Evolutionary conservation across 345 rosid genomes (phyloP), one percentile per base, ranked within the genome.

Genomic region (Hibiscus trionum): DNA sequence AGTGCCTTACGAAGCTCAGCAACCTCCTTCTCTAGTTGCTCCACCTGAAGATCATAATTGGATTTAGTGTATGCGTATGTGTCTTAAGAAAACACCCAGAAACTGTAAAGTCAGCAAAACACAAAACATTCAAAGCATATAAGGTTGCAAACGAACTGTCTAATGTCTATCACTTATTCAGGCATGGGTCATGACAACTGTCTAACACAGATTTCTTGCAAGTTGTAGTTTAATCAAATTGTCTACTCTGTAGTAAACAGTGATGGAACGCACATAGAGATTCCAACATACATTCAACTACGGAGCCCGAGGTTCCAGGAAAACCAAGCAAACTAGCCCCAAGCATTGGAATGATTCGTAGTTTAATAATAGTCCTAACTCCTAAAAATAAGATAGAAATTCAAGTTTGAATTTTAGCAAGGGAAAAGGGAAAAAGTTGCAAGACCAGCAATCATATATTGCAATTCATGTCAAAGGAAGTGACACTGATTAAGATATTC

Each of bases 11-110:
- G 89, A 76, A 93, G 87, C 77, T 93, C 94, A 49, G 83, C 80
- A 81, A 86, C 77, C 66, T 93, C 99, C 53, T 82, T 86, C 80
- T 96, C 99, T 79, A 96, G 81, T 81, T 84, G 86, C 80, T 96
- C 99, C 61, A 91, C 97, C 99, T 96, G 79, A 37, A 61, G 79
- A 75, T 67, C 76, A 82, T 33, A 67, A 82, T 42, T 64, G 79
- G 71, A 79, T 69, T 69, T 35, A 33, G 46, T 76, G 66, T 4
- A 67, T 66, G 62, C 39, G 47, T 42, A 68, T 63, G 76, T 35
- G 72, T 76, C 59, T 19, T 46, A 42, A 42, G 19, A 27, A 49
- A 67, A 67, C 42, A 26, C 21, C 37, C 15, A 66, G 57, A 33
- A 66, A 26, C 39, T 65, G 11, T 21, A 4, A 47, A 66, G 56